phyloP scores from a whole-genome alignment of 2,329 filamentous ascomycete species.

The Karstenula rhodostoma region DNA sequence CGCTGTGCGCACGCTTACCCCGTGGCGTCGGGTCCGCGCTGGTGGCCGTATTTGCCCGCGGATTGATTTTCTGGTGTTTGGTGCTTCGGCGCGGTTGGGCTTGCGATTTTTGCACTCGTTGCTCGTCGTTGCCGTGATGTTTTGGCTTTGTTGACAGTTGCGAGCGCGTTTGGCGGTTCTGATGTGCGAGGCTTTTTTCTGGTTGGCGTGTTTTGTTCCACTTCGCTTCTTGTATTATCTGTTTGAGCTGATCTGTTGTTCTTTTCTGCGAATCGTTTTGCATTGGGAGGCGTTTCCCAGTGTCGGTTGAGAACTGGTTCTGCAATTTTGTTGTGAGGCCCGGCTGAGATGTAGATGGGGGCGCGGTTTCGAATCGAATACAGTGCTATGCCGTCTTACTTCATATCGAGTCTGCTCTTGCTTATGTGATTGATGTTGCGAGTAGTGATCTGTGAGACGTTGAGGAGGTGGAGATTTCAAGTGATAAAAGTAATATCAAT shows the following conservation, averaged over 20 bases:
- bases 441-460: too few relatives aligned
- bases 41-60: background rate
- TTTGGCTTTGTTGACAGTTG: background rate
- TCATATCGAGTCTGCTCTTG: too few relatives aligned
- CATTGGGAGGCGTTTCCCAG: conserved; percentile 2
- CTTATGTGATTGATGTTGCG: too few relatives aligned
- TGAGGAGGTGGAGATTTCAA: too few relatives aligned
- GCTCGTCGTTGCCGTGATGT: background rate
- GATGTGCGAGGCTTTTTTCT: background rate
- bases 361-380: too few relatives aligned
- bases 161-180: background rate
- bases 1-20: conserved; percentile 1
- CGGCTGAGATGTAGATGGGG: background rate
- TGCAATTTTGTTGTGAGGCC: background rate
- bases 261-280: background rate
- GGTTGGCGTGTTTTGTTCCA: background rate
- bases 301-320: background rate
- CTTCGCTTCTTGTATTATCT: conserved; percentile 5
- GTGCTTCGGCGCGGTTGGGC: background rate
- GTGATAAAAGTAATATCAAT: too few relatives aligned
- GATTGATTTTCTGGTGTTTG: background rate
- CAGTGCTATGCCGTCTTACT: too few relatives aligned
- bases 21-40: background rate
- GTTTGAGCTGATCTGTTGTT: background rate
- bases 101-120: background rate